These are phyloP conservation scores for Talinum fruticosum DNA, from an alignment of 148 eudicot species.

Conservation along the genomic window DNA sequence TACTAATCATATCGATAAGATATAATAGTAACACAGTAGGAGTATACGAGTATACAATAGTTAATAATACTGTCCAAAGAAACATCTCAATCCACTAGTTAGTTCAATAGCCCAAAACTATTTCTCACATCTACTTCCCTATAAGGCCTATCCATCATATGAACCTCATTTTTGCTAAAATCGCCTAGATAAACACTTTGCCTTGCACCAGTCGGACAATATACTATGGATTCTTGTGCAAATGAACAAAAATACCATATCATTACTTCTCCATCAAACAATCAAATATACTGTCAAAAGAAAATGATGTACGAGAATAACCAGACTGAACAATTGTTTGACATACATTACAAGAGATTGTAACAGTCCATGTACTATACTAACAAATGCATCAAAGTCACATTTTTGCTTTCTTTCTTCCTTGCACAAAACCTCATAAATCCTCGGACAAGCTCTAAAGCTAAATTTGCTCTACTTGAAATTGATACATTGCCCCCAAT, in stretches of 20 bases:
- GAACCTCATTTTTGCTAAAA: not conserved
- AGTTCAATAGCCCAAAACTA: not conserved
- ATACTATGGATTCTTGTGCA: not conserved
- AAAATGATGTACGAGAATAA: not conserved
- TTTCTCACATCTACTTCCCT: not conserved
- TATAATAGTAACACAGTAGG: not conserved
- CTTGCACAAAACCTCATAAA: too few relatives aligned
- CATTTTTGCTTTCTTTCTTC: not conserved
- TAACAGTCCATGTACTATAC: not conserved
- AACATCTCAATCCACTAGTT: not conserved
- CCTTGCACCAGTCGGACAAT: not conserved
- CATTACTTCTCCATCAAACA: not conserved
- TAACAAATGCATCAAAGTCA: not conserved
- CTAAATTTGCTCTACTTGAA: not conserved
- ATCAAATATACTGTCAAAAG: not conserved
- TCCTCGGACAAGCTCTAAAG: not conserved
- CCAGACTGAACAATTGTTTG: not conserved
- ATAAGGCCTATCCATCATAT: not conserved
- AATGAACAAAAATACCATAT: not conserved
- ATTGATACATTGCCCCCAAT: not conserved
- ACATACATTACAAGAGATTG: not conserved
- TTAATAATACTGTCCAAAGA: not conserved
- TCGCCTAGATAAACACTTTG: not conserved
- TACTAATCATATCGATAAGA: not conserved
- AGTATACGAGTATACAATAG: too few relatives aligned